A percentile compares a stretch with the other conserved stretches of the same genome.
phyloP scores from a whole-genome alignment of 169 alveolate species.

The Cryptosporidium andersoni region DNA sequence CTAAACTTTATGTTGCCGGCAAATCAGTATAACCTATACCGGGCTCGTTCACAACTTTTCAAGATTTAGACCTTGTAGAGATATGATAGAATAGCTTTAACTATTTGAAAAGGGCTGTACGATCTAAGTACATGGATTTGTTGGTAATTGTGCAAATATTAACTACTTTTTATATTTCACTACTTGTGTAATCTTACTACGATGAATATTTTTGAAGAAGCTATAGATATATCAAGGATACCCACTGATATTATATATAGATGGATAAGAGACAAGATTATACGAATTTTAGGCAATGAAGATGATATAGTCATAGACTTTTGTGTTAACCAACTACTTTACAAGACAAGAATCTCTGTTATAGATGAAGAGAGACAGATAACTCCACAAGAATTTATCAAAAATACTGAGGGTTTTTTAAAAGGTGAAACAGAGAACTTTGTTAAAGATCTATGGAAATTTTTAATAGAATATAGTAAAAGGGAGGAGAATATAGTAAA shows the following conservation, averaged over 20 bases:
- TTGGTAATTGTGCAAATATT: neutral
- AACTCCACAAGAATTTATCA: slow-evolving; percentile 41
- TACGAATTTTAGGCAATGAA: slow-evolving; percentile 44
- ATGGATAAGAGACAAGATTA: slow-evolving; percentile 20
- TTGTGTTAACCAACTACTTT: slow-evolving; percentile 37
- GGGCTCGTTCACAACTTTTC: no score
- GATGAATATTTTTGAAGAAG: slow-evolving; percentile 41
- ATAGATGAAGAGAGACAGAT: slow-evolving; percentile 62
- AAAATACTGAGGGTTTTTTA: slow-evolving; percentile 39
- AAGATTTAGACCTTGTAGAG: no score
- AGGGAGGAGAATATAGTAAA: neutral
- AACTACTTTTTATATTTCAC: neutral
- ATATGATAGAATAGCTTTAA: no score
- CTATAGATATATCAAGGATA: slow-evolving; percentile 12
- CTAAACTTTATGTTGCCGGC: no score
- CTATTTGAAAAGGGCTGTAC: no score
- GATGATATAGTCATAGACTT: slow-evolving; percentile 66
- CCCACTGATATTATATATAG: slow-evolving; percentile 12
- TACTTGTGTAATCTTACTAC: neutral
- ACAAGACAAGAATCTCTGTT: slow-evolving; percentile 45
- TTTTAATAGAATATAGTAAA: neutral
- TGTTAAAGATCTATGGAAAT: slow-evolving; percentile 51
- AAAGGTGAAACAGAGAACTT: slow-evolving; percentile 26
- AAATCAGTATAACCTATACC: no score
- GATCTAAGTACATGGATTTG: no score